These are phyloP conservation scores for Epithele typhae DNA, from an alignment of 768 basidiomycete species.

Conservation along the genomic window DNA sequence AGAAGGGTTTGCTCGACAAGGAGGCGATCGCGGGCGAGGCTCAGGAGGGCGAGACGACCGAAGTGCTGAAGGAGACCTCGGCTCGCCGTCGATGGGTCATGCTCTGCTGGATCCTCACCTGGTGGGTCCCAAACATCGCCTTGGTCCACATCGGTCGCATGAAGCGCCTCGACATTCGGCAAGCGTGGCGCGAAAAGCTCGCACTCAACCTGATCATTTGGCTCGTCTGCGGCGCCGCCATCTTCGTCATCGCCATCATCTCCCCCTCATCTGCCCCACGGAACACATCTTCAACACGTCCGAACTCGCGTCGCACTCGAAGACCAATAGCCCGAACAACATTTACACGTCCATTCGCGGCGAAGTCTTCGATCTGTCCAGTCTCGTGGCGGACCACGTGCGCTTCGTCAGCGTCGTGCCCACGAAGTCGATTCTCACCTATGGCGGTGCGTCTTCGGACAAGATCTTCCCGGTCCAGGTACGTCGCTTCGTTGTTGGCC, in stretches of 20 bases:
- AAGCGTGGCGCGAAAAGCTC: slow-evolving; percentile 97
- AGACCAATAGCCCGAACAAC: slow-evolving; percentile 57
- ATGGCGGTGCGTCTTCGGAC: slow-evolving; percentile 74
- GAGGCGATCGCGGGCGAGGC: slow-evolving; percentile 83
- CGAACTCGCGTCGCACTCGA: slow-evolving; percentile 76
- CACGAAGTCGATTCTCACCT: slow-evolving; percentile 69
- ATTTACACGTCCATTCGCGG: slow-evolving; percentile 84
- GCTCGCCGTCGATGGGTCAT: slow-evolving; percentile 85
- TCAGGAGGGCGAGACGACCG: slow-evolving; percentile 83
- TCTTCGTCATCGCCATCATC: slow-evolving; percentile 90
- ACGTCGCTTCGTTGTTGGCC: neutral
- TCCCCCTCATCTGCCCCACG: slow-evolving; percentile 90
- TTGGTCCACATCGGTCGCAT: slow-evolving; percentile 77
- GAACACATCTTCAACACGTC: slow-evolving; percentile 82
- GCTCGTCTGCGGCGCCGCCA: slow-evolving; percentile 83
- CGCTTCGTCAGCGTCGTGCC: slow-evolving; percentile 71
- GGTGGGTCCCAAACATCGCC: slow-evolving; percentile 77
- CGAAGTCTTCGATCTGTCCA: slow-evolving; percentile 87
- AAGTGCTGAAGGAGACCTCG: slow-evolving; percentile 78
- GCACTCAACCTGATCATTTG: slow-evolving; percentile 95
- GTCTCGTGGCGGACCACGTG: slow-evolving; percentile 61
- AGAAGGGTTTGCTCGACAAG: slow-evolving; percentile 69
- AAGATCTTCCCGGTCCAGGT: slow-evolving; percentile 94
- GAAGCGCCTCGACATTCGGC: slow-evolving; percentile 90
- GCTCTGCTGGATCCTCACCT: slow-evolving; percentile 87